Base-by-base conservation (phyloP, 106 monocot genomes). In the Acorus calamus region DNA sequence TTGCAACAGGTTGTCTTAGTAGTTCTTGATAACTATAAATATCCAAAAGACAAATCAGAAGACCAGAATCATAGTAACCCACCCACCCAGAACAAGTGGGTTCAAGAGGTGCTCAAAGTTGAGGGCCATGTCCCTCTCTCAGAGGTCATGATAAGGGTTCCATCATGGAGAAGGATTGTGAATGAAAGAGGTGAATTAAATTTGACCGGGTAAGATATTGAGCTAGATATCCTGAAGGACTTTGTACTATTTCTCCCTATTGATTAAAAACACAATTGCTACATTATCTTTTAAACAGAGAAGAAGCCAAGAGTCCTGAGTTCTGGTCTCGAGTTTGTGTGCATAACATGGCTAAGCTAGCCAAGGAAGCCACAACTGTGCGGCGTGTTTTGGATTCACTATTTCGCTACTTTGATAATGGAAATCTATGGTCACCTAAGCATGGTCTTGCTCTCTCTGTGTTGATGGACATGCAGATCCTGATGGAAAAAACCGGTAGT, bases 321-420 rank as follows among this genome's bases (percentile, higher is more conserved):
- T 89, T 93, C 60, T 93, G 93, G 93, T 86, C 93, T 45, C 86
- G 82, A 70, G 69, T 93, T 51, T 93, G 93, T 66, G 71, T 93
- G 47, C 81, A 83, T 76, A 93, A 89, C 73, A 83, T 89, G 80
- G 89, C 89, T 62, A 86, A 74, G 51, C 77, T 93, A 73, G 89
- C 93, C 43, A 89, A 74, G 68, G 93, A 89, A 75, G 93, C 86
- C 48, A 93, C 89, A 54, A 89, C 89, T 59, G 77, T 93, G 11
- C 80, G 89, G 0, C 80, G 86, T 53, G 88, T 93, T 58, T 63
- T 93, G 66, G 89, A 89, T 45, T 78, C 89, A 65, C 50, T 86
- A 42, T 93, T 93, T 83, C 82, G 86, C 50, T 89, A 81, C 71
- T 85, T 89, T 80, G 93, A 88, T 72, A 72, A 75, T 53, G 76